These are phyloP conservation scores for Oemleria cerasiformis DNA, from an alignment of 306 rosid genomes.

Conservation along the genomic window DNA sequence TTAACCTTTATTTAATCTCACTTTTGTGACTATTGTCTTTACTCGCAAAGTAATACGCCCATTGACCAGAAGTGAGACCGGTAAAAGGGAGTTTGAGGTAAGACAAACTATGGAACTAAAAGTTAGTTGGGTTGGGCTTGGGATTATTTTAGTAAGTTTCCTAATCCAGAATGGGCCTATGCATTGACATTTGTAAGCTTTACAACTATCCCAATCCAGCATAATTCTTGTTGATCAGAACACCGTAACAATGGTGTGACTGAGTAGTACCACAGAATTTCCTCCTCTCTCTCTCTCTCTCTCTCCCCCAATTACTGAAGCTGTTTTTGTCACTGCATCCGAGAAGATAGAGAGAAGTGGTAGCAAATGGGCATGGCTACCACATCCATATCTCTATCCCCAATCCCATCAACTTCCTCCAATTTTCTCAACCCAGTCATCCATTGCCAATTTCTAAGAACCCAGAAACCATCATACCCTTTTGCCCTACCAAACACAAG, in stretches of 20 bases:
- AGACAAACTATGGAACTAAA: too few relatives aligned
- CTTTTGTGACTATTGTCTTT: too few relatives aligned
- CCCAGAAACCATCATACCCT: slow-evolving; percentile 20
- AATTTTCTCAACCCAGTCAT: slow-evolving; percentile 25
- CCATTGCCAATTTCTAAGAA: slow-evolving; percentile 17
- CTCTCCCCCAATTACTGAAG: background rate
- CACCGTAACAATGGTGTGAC: background rate
- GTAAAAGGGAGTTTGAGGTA: too few relatives aligned
- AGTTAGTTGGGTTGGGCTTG: too few relatives aligned
- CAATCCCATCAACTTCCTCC: slow-evolving; percentile 39
- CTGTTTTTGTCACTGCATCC: slow-evolving; percentile 9
- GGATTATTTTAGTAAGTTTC: too few relatives aligned
- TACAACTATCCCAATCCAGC: background rate
- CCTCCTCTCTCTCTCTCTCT: background rate
- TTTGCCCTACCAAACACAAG: slow-evolving; percentile 16
- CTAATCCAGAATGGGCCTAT: background rate
- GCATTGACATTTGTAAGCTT: background rate
- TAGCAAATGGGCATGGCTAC: slow-evolving; percentile 60
- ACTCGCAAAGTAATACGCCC: too few relatives aligned
- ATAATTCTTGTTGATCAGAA: too few relatives aligned
- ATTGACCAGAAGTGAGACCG: too few relatives aligned
- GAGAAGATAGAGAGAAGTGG: slow-evolving; percentile 17
- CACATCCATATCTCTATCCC: slow-evolving; percentile 42
- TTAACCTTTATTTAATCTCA: too few relatives aligned
- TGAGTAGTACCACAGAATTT: background rate